Conservation (phyloP, 805 yeast species). For the Candida boidinii region DNA sequence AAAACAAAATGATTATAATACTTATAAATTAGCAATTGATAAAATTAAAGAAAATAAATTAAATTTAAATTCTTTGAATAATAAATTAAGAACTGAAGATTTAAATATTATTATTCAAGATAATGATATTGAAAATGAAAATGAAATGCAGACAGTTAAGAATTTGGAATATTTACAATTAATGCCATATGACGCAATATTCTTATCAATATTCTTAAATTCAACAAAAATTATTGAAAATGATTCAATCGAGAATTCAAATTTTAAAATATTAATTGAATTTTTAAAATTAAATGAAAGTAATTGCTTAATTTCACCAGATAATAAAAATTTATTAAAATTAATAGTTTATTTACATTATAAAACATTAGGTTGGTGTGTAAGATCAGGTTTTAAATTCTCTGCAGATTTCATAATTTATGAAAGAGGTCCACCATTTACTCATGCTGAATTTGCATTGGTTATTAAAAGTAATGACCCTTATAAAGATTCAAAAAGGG, state of each 20-base stretch:
- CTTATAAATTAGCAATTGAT: no score
- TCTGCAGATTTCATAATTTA: conserved; percentile 82
- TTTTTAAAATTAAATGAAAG: conserved; percentile 4
- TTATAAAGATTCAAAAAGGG: no score
- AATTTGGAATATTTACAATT: conserved; percentile 51
- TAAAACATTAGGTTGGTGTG: conserved; percentile 91
- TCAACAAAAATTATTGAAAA: conserved; percentile 22
- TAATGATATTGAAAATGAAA: no score
- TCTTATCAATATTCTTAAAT: conserved; percentile 37
- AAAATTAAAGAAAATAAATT: no score
- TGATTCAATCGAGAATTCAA: not conserved
- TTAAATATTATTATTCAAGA: conserved; percentile 21
- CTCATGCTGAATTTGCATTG: conserved; percentile 87
- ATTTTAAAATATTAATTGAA: conserved; percentile 7
- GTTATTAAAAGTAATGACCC: no score
- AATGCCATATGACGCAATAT: conserved; percentile 69
- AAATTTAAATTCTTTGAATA: conserved; percentile 10
- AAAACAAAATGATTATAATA: conserved; percentile 8
- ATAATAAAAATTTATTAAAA: conserved; percentile 35
- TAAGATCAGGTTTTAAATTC: conserved; percentile 83
- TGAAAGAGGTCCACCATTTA: conserved; percentile 89
- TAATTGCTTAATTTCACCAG: conserved; percentile 14
- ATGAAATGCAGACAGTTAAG: no score
- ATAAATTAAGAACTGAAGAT: conserved; percentile 28
- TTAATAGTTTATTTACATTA: conserved; percentile 82